phyloP scores from a whole-genome alignment of 306 rosid genomes.

The Ormosia emarginata region DNA sequence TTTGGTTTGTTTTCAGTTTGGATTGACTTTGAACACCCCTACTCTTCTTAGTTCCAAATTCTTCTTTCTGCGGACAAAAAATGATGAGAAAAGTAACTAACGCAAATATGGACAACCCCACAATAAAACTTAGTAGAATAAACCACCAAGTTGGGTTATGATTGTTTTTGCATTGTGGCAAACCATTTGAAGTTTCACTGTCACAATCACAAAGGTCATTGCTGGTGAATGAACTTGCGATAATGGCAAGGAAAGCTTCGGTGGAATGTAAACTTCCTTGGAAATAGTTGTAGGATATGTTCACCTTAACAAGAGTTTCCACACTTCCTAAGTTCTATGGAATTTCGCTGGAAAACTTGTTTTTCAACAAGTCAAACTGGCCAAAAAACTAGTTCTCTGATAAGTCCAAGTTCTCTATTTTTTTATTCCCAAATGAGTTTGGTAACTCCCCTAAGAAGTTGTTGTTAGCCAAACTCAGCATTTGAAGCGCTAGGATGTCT shows the following conservation, averaged over 20 bases:
- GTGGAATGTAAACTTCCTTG: no score
- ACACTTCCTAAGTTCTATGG: no score
- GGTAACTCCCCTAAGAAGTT: no score
- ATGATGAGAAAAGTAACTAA: constrained; percentile 2
- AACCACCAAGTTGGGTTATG: constrained; percentile 46
- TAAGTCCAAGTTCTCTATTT: no score
- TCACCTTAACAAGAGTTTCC: no score
- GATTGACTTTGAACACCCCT: no score
- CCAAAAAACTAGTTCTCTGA: constrained; percentile 24
- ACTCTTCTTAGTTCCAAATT: neutral
- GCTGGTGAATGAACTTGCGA: constrained; percentile 46
- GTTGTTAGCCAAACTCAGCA: no score
- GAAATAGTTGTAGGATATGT: no score
- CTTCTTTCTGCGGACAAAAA: constrained; percentile 33
- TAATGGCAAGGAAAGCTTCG: constrained; percentile 13
- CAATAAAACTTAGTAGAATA: constrained; percentile 29
- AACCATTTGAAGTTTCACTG: constrained; percentile 12
- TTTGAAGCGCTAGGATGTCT: no score
- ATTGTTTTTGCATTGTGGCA: constrained; percentile 41
- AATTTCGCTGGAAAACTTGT: neutral
- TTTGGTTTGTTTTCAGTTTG: no score
- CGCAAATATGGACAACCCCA: constrained; percentile 20
- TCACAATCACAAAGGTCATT: constrained; percentile 53
- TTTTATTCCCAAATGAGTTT: no score
- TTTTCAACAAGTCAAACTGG: constrained; percentile 52